These are phyloP conservation scores for Zygosaccharomyces pseudobailii DNA, from an alignment of 1,139 yeast species.

Conservation along the genomic window DNA sequence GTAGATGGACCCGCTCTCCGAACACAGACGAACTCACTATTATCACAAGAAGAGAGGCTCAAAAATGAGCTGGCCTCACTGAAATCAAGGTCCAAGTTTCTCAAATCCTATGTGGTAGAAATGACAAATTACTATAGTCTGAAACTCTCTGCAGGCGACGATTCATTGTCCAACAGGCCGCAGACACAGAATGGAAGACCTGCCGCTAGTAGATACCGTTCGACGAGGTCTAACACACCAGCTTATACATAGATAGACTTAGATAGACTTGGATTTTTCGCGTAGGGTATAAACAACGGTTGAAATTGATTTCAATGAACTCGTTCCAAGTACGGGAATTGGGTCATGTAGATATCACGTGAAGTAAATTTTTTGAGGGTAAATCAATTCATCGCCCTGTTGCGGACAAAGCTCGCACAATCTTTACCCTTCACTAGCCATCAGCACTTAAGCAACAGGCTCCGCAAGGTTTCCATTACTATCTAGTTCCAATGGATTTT, in stretches of 20 bases:
- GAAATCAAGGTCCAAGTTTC: slow-evolving; percentile 19
- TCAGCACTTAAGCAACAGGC: background rate
- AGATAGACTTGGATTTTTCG: background rate
- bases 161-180: slow-evolving; percentile 7
- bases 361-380: background rate
- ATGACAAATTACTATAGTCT: slow-evolving; percentile 20
- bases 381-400: background rate
- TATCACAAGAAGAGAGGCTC: slow-evolving; percentile 6
- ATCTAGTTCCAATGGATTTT: background rate
- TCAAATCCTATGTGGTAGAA: slow-evolving; percentile 20
- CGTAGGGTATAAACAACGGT: background rate
- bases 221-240: slow-evolving; percentile 21
- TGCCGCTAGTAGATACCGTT: slow-evolving; percentile 7
- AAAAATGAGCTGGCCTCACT: slow-evolving; percentile 12
- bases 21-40: slow-evolving; percentile 6
- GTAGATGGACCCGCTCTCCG: slow-evolving; percentile 22
- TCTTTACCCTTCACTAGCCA: background rate
- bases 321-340: background rate
- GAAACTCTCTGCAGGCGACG: slow-evolving; percentile 2
- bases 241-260: slow-evolving; percentile 18
- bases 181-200: slow-evolving; percentile 13
- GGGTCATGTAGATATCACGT: background rate
- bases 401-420: background rate
- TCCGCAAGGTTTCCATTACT: background rate
- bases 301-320: too few relatives aligned